Evolutionary conservation across 805 yeast species (phyloP).

Genomic region (Saccharomyces paradoxus): DNA sequence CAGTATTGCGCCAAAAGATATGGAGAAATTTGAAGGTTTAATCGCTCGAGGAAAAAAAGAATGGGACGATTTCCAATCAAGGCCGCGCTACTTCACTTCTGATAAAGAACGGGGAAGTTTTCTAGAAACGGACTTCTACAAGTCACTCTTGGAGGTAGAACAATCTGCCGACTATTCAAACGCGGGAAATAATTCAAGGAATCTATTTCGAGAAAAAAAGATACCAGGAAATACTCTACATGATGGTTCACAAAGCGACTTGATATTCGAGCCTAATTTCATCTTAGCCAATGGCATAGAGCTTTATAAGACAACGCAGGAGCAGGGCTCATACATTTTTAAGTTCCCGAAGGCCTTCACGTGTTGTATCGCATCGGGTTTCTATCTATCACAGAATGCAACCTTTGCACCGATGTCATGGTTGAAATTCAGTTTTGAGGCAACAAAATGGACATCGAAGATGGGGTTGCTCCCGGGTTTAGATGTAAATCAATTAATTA

Average conservation of each 20-base stretch:
- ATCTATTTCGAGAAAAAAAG: neutral
- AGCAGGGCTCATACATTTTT: conserved; percentile 53
- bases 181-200: neutral
- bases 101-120: neutral
- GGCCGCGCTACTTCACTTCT: neutral
- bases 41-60: conserved; percentile 13
- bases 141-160: neutral
- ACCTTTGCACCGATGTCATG: conserved; percentile 51
- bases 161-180: neutral
- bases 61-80: neutral
- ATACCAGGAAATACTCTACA: neutral
- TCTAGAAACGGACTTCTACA: neutral
- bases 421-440: conserved; percentile 43
- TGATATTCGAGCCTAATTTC: conserved; percentile 42
- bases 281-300: conserved; percentile 43
- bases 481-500: conserved; percentile 41
- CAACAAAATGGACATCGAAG: conserved; percentile 42
- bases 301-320: conserved; percentile 43
- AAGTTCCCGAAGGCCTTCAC: conserved; percentile 51
- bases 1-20: conserved; percentile 50
- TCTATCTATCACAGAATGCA: conserved; percentile 47
- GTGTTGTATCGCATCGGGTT: conserved; percentile 45
- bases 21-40: conserved; percentile 40
- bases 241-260: conserved; percentile 3
- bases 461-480: conserved; percentile 46